Percentiles rank a stretch among this genome's conserved stretches.
Evolutionary conservation across 1,139 yeast species (phyloP).

Genomic region (Saccharomyces hybrid): DNA sequence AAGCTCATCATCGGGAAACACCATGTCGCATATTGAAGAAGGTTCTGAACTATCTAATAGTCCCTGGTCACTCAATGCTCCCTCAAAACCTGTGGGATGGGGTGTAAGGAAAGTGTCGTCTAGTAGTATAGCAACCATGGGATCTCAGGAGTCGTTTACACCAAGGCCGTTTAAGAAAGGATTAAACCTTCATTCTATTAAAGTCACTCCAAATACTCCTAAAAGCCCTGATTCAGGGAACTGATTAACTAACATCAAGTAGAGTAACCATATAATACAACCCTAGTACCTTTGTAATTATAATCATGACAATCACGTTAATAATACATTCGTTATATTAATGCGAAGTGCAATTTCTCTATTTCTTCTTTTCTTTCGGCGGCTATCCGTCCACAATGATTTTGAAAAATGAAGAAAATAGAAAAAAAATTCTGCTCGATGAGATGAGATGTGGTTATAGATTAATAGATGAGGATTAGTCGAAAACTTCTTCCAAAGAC

Average conservation of each 20-base stretch:
- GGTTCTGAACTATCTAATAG: constrained; percentile 8
- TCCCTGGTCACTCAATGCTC: constrained; percentile 13
- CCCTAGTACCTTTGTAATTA: not conserved
- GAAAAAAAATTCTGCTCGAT: constrained; percentile 6
- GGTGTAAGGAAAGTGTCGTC: constrained; percentile 14
- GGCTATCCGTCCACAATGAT: not conserved
- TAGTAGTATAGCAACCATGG: constrained; percentile 9
- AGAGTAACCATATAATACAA: not conserved
- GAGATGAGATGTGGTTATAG: constrained; percentile 11
- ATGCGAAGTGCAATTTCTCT: not conserved
- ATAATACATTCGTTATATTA: not conserved
- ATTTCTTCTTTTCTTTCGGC: not conserved
- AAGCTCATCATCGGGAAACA: constrained; percentile 12
- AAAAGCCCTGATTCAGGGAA: not conserved
- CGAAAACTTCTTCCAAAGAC: not conserved
- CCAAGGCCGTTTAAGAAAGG: constrained; percentile 17
- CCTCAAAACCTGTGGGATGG: constrained; percentile 6
- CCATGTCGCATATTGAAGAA: constrained; percentile 12
- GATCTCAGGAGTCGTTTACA: constrained; percentile 14
- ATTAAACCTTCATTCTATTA: constrained; percentile 6
- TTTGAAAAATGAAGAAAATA: not conserved
- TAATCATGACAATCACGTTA: not conserved
- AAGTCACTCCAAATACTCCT: constrained; percentile 3
- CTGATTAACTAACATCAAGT: not conserved
- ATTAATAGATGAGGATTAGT: not conserved